Base-by-base conservation (phyloP, 148 eudicot species). In the Cornus controversa region DNA sequence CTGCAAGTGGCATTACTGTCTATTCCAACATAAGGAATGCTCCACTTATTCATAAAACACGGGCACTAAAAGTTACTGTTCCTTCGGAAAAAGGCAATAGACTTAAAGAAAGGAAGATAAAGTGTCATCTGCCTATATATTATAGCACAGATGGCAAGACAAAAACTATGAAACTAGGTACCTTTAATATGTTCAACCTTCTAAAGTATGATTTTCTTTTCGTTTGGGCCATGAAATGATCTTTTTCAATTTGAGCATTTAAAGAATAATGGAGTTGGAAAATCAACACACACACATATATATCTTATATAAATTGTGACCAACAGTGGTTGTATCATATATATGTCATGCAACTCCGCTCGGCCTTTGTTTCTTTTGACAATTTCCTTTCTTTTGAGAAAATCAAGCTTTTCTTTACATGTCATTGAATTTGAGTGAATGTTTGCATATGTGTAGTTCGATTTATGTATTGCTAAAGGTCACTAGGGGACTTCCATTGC, bases 181-280 rank as follows among this genome's bases (percentile, higher is more conserved):
- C 47, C 34, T 36, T 36, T n/a, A 25, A 69, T 14, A 69, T 31
- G 27, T 13, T 37, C 72, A 40, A 37, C 72, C 54, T 69, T 69
- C 72, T 40, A 69, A 36, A 69, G 18, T 10, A 36, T 34, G 72
- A 23, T 23, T 69, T 69, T 37, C 45, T 16, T 67, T 67, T 67
- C 11, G 20, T 69, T 40, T 69, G 72, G 72, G 72, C 72, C 54
- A 69, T 67, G 10, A 34, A 22, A 31, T 37, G 27, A 37, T 50
- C 53, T n/a, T 34, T 68, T 5, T 31, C 34, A 31, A 0, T 31
- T 31, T 31, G 34, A 31, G 34, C 34, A 2, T 31, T 31, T 3
- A 8, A 28, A 11, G 62, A 67, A 5, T 14, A 1, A 28, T 67
- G 70, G 37, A 29, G 9, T 28, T 28, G 8, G 8, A 29, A 18